Evolutionary conservation across 345 rosid species (phyloP), one percentile per base, ranked within the genome.

Genomic region (Luvunga scandens): DNA sequence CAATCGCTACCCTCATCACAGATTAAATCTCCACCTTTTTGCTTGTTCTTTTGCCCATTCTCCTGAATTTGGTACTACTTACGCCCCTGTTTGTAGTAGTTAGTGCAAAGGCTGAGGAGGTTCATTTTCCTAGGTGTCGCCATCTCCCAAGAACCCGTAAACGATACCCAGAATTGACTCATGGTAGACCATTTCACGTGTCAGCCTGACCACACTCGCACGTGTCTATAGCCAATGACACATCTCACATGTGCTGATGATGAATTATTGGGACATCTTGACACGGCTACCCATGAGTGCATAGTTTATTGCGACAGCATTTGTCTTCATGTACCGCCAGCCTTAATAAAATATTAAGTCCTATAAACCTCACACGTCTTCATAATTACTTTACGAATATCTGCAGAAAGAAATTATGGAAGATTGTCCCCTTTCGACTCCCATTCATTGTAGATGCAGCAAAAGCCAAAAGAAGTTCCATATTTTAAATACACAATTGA

Each of bases 101-200:
- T 38, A 14, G 67, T 34, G 16, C 42, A 18, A 18, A 55, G 59
- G 55, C 7, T 5, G 25, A 31, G 19, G 7, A 30, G 81, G 79
- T 61, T 74, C 86, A 36, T 77, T 71, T 70, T 48, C 73, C 79
- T 28, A 75, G 72, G 57, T 4, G 38, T 2, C 65, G 67, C 34
- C 70, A 59, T 25, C 81, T 45, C 70, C 39, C 31, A 39, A 21
- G 24, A 68, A 73, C 24, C 70, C 10, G 45, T 76, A 3, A 39
- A 34, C 7, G 69, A 42, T 14, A 0, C 64, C 78, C 39, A 3
- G 18, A 4, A 34, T 9, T 4, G 10, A 21, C 48, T 7, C 27
- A 21, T 18, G 45, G 45, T 33, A 6, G 0, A 22, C 30, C 5
- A 27, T 36, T 12, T 12, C 28, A 33, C 67, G 24, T 18, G 30